Conservation (phyloP, 2,329 filamentous ascomycete species). For the Scopulariopsis brevicaulis region DNA sequence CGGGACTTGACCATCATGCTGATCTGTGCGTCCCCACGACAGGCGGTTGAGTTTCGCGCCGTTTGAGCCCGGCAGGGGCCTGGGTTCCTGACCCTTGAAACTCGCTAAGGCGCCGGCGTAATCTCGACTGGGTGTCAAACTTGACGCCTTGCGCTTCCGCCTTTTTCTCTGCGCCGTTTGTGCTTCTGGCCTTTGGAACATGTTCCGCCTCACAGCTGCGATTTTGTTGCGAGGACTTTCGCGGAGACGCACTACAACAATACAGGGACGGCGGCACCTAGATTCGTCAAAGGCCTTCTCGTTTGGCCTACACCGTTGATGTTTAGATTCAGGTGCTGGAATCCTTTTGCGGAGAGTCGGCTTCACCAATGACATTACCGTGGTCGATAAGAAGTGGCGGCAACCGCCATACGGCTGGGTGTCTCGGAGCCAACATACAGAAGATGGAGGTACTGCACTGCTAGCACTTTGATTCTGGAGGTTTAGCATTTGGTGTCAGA, state of each 20-base stretch:
- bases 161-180: background rate
- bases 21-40: constrained; percentile 1
- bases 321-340: too few species aligned
- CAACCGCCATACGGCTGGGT: too few species aligned
- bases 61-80: background rate
- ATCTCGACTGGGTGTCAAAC: constrained; percentile 37
- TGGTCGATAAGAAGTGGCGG: too few species aligned
- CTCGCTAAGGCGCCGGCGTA: constrained; percentile 35
- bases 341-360: too few species aligned
- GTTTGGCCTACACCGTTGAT: too few species aligned
- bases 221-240: background rate
- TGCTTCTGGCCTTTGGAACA: background rate
- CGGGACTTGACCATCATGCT: background rate
- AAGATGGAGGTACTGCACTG: background rate
- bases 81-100: constrained; percentile 34
- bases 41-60: constrained; percentile 1
- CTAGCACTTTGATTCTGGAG: background rate
- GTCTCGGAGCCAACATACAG: background rate
- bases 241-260: background rate
- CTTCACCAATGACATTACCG: too few species aligned
- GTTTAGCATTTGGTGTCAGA: background rate
- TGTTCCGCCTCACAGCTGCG: background rate
- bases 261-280: background rate
- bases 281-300: too few species aligned
- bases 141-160: constrained; percentile 6